Conservation (phyloP, 176 grass and related monocot species). For the Aegilops speltoides region DNA sequence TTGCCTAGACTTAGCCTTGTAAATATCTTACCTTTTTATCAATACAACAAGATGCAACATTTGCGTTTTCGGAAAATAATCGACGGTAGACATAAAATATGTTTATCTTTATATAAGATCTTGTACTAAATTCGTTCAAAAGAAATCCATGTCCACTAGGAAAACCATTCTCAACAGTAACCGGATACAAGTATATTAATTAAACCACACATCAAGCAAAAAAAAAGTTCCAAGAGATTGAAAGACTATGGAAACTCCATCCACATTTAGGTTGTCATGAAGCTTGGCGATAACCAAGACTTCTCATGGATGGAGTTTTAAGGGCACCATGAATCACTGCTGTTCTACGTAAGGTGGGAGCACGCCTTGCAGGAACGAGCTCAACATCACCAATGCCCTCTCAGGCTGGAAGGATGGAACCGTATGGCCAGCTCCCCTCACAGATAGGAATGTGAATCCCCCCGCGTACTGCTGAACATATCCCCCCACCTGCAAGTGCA, state of each 20-base stretch:
- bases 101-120: neutral
- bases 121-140: neutral
- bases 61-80: neutral
- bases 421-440: slow-evolving; percentile 49
- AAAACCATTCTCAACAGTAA: neutral
- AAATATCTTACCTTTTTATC: too few species aligned
- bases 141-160: neutral
- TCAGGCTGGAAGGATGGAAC: slow-evolving; percentile 46
- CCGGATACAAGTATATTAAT: neutral
- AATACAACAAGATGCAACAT: neutral
- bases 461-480: slow-evolving; percentile 39
- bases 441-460: slow-evolving; percentile 38
- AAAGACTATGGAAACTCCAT: neutral
- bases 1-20: too few species aligned
- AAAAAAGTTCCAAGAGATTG: neutral
- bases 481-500: slow-evolving; percentile 18
- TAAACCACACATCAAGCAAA: neutral
- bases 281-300: neutral
- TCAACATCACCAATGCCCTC: slow-evolving; percentile 34
- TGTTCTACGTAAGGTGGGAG: slow-evolving; percentile 33
- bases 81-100: neutral
- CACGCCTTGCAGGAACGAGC: slow-evolving; percentile 33
- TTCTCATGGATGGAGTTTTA: neutral
- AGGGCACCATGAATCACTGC: neutral
- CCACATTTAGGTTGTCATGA: neutral